Percentiles rank a stretch among this genome's conserved stretches.
Evolutionary conservation across 2,329 filamentous ascomycete genomes (phyloP).

Genomic region (Phyllachora maydis): DNA sequence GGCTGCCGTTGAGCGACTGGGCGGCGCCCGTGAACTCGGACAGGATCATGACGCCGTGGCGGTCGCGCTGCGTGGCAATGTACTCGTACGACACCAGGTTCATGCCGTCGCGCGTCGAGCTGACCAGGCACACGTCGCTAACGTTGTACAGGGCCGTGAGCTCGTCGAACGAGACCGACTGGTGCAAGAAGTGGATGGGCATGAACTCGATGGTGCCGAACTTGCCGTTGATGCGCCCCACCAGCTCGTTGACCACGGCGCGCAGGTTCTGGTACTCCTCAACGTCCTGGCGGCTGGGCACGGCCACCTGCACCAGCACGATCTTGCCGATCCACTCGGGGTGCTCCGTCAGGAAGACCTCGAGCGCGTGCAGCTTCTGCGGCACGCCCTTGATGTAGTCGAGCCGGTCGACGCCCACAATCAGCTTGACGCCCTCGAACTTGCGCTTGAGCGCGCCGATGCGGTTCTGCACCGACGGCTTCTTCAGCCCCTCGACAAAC

Average conservation of each 20-base stretch:
- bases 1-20: conserved; percentile 77
- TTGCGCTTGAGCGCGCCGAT: conserved; percentile 72
- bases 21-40: conserved; percentile 94
- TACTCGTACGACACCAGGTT: conserved; percentile 98
- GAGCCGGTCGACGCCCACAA: conserved; percentile 87
- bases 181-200: conserved; percentile 97
- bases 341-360: conserved; percentile 91
- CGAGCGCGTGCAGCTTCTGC: conserved; percentile 88
- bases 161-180: conserved; percentile 87
- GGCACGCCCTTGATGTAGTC: conserved; percentile 99
- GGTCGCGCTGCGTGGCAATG: conserved; percentile 78
- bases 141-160: conserved; percentile 84
- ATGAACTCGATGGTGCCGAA: conserved; percentile 97
- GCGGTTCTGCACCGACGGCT: conserved; percentile 68
- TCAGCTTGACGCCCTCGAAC: conserved; percentile 89
- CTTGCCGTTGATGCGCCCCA: conserved; percentile 90
- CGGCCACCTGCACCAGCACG: conserved; percentile 85
- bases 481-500: conserved; percentile 74
- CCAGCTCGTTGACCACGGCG: conserved; percentile 88
- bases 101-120: conserved; percentile 95
- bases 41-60: conserved; percentile 83
- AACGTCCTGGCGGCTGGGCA: conserved; percentile 85
- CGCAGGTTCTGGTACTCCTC: conserved; percentile 96
- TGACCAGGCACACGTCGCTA: conserved; percentile 81
- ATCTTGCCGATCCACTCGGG: conserved; percentile 98